Conservation (phyloP, 768 basidiomycete species). For the Heimioporus sp. region DNA sequence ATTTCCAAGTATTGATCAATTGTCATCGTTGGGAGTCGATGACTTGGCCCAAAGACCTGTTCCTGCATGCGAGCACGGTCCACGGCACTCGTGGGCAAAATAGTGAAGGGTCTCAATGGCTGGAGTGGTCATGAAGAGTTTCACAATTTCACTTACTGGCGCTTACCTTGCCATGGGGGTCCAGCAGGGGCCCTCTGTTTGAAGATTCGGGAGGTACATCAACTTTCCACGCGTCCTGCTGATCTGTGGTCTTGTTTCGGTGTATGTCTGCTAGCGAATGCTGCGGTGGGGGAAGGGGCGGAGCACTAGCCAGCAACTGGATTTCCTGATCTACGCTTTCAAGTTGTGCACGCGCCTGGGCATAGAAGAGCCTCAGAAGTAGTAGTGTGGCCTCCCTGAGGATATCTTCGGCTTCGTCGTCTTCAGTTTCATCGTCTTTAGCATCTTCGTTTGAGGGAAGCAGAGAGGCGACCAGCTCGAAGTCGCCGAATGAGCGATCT, state of each 20-base stretch:
- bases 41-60: slow-evolving; percentile 81
- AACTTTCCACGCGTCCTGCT: slow-evolving; percentile 69
- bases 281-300: slow-evolving; percentile 35
- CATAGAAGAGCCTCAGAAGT: slow-evolving; percentile 71
- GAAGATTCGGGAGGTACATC: slow-evolving; percentile 51
- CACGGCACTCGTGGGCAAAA: slow-evolving; percentile 68
- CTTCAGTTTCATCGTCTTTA: slow-evolving; percentile 53
- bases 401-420: slow-evolving; percentile 61
- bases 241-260: slow-evolving; percentile 38
- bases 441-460: slow-evolving; percentile 42
- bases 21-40: slow-evolving; percentile 91
- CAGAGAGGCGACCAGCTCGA: slow-evolving; percentile 63
- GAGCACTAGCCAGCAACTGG: slow-evolving; percentile 60
- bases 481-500: slow-evolving; percentile 43
- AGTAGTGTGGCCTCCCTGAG: slow-evolving; percentile 66
- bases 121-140: slow-evolving; percentile 30
- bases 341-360: slow-evolving; percentile 64
- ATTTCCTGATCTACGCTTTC: slow-evolving; percentile 71
- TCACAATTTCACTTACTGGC: background rate
- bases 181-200: slow-evolving; percentile 65
- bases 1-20: slow-evolving; percentile 93
- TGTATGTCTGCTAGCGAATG: slow-evolving; percentile 35
- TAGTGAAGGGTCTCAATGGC: slow-evolving; percentile 91
- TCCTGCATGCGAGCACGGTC: slow-evolving; percentile 72
- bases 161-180: slow-evolving; percentile 72